Evolutionary conservation across 306 rosid species (phyloP).

Genomic region (Aeschynomene evenia): DNA sequence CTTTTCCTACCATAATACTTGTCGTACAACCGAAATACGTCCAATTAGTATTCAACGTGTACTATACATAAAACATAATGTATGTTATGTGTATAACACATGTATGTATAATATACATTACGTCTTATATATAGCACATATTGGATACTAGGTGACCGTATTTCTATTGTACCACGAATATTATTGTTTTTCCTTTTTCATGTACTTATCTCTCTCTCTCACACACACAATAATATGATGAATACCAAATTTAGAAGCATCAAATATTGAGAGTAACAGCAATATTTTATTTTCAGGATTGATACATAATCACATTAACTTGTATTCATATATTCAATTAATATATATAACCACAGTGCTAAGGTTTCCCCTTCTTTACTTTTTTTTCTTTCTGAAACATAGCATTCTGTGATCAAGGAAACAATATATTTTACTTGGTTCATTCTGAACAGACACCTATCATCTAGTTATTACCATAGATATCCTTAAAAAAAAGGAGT

Average conservation of each 20-base stretch:
- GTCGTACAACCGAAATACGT: too few relatives aligned
- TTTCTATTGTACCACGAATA: too few relatives aligned
- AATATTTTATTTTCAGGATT: constrained; percentile 5
- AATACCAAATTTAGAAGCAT: not conserved
- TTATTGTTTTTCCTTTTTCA: too few relatives aligned
- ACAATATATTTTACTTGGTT: not conserved
- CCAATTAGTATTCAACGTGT: too few relatives aligned
- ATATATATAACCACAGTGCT: constrained; percentile 8
- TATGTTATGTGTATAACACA: too few relatives aligned
- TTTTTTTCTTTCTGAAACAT: not conserved
- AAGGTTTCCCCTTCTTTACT: not conserved
- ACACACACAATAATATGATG: not conserved
- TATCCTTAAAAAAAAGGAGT: not conserved
- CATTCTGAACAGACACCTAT: not conserved
- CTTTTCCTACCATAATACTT: too few relatives aligned
- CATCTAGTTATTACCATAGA: not conserved
- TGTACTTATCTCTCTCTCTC: not conserved
- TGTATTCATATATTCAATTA: not conserved
- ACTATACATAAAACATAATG: too few relatives aligned
- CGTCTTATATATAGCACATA: too few relatives aligned
- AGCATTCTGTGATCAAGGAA: constrained; percentile 26
- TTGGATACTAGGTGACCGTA: too few relatives aligned
- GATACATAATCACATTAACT: not conserved
- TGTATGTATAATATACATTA: too few relatives aligned
- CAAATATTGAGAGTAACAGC: not conserved